A percentile compares a stretch with the other conserved stretches of the same genome.
These are phyloP conservation scores for Cordyceps militaris DNA, from an alignment of 2,329 filamentous ascomycete genomes.

Conservation along the genomic window DNA sequence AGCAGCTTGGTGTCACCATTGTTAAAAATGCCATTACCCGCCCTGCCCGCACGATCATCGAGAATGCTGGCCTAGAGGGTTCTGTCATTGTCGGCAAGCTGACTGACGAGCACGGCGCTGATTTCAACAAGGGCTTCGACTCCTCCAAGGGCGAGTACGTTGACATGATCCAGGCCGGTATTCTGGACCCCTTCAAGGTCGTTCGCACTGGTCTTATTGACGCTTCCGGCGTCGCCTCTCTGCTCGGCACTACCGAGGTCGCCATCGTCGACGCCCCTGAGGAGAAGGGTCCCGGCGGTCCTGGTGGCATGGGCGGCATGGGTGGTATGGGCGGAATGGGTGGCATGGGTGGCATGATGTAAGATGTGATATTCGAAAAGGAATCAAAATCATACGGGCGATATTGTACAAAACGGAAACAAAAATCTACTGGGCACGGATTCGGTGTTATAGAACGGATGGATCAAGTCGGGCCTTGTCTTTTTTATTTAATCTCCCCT, in stretches of 20 bases:
- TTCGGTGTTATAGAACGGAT: constrained; percentile 13
- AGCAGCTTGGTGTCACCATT: constrained; percentile 96
- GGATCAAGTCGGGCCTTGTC: constrained; percentile 26
- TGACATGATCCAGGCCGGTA: constrained; percentile 95
- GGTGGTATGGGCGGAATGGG: constrained; percentile 54
- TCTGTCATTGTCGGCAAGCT: constrained; percentile 97
- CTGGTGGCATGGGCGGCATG: constrained; percentile 63
- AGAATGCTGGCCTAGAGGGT: constrained; percentile 95
- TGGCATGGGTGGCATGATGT: constrained; percentile 57
- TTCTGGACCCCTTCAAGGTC: constrained; percentile 98
- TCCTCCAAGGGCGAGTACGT: constrained; percentile 96
- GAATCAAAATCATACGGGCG: constrained; percentile 5
- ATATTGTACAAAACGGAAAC: constrained; percentile 12
- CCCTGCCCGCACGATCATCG: constrained; percentile 89
- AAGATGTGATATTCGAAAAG: constrained; percentile 26
- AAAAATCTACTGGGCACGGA: constrained; percentile 15
- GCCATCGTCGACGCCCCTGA: constrained; percentile 94
- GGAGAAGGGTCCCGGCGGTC: constrained; percentile 68
- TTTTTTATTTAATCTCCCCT: constrained; percentile 14
- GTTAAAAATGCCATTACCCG: constrained; percentile 97
- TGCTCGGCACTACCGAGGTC: constrained; percentile 96
- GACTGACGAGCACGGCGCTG: constrained; percentile 79
- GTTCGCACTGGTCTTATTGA: constrained; percentile 94
- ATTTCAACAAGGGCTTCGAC: constrained; percentile 99
- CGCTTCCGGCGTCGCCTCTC: constrained; percentile 89